These are phyloP conservation scores for Sporopachydermia lactativora DNA, from an alignment of 805 yeast species.

Conservation along the genomic window DNA sequence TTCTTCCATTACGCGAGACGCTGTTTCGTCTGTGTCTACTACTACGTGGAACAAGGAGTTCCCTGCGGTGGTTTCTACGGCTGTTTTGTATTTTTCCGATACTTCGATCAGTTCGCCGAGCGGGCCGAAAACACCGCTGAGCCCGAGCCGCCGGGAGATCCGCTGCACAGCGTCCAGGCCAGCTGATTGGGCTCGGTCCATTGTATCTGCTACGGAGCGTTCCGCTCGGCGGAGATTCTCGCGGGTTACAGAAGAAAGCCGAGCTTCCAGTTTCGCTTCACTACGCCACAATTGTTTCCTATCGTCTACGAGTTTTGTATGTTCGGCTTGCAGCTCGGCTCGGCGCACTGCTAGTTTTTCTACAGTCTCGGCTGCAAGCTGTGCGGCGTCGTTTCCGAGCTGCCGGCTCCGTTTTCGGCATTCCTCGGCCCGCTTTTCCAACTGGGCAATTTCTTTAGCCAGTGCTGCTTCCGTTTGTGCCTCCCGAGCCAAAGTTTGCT, in stretches of 20 bases:
- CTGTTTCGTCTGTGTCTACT: slow-evolving; percentile 79
- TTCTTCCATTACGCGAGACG: slow-evolving; percentile 65
- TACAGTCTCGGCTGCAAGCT: no score
- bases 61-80: slow-evolving; percentile 86
- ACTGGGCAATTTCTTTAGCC: no score
- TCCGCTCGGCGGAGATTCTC: slow-evolving; percentile 44
- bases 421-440: no score
- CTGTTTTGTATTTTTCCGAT: slow-evolving; percentile 68
- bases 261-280: slow-evolving; percentile 49
- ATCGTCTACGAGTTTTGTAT: slow-evolving; percentile 39
- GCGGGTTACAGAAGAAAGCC: slow-evolving; percentile 32
- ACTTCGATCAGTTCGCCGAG: slow-evolving; percentile 73
- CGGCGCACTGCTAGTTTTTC: no score
- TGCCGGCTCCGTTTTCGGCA: no score
- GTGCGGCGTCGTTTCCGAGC: no score
- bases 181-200: slow-evolving; percentile 53
- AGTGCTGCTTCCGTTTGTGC: no score
- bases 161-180: slow-evolving; percentile 60
- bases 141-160: slow-evolving; percentile 43
- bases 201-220: slow-evolving; percentile 50
- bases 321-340: slow-evolving; percentile 24
- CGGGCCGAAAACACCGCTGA: slow-evolving; percentile 65
- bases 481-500: no score
- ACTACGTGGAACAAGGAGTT: slow-evolving; percentile 75
- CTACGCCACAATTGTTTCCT: slow-evolving; percentile 70